Evolutionary conservation across 179 eudicot genomes (phyloP).

Genomic region (Actinidia polygama): DNA sequence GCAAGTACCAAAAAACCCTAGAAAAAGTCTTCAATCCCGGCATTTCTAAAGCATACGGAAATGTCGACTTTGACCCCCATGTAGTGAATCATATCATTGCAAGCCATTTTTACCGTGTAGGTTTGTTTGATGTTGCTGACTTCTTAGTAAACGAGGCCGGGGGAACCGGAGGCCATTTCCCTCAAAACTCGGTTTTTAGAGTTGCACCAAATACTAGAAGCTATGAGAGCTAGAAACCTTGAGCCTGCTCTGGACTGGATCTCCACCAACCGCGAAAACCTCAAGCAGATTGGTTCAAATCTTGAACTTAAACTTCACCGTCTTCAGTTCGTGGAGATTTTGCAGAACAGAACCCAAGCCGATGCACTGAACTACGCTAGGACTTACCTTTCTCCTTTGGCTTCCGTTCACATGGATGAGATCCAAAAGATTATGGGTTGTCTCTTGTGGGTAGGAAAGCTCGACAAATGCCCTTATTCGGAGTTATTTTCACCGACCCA

Average conservation of each 20-base stretch:
- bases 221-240: constrained; percentile 66
- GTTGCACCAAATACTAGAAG: constrained; percentile 73
- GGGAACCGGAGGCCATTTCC: constrained; percentile 52
- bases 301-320: constrained; percentile 75
- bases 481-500: constrained; percentile 62
- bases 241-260: constrained; percentile 86
- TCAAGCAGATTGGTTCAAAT: constrained; percentile 65
- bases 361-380: constrained; percentile 75
- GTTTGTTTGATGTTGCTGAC: constrained; percentile 61
- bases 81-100: constrained; percentile 63
- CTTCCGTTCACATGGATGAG: constrained; percentile 56
- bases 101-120: constrained; percentile 74
- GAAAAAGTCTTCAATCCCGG: constrained; percentile 69
- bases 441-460: constrained; percentile 74
- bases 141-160: constrained; percentile 63
- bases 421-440: constrained; percentile 81
- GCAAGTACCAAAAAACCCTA: constrained; percentile 61
- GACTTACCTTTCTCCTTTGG: constrained; percentile 61
- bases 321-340: constrained; percentile 67
- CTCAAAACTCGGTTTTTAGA: constrained; percentile 62
- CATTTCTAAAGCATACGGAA: constrained; percentile 76
- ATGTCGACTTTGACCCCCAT: constrained; percentile 61
- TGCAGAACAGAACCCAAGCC: constrained; percentile 53
- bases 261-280: constrained; percentile 55
- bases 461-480: constrained; percentile 75